These are phyloP conservation scores for Epichloe gansuensis DNA, from an alignment of 2,329 filamentous ascomycete genomes.

Conservation along the genomic window DNA sequence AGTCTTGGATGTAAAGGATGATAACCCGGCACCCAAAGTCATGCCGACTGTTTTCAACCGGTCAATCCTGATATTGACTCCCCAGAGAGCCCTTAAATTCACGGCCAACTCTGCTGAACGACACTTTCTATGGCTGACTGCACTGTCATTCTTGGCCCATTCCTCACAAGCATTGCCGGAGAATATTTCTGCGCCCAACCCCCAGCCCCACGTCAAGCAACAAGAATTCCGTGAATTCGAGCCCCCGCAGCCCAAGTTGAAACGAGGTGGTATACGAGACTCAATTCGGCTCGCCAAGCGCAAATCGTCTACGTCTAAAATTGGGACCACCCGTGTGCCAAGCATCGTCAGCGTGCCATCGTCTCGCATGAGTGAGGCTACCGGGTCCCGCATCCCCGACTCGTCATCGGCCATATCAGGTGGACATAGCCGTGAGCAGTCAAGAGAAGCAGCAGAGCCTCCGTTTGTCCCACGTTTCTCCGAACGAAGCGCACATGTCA, in stretches of 20 bases:
- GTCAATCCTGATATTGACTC: conserved; percentile 89
- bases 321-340: conserved; percentile 39
- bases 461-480: conserved; percentile 59
- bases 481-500: conserved; percentile 35
- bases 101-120: conserved; percentile 72
- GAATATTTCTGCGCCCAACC: conserved; percentile 40
- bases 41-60: conserved; percentile 61
- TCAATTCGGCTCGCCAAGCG: conserved; percentile 83
- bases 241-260: conserved; percentile 32
- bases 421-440: conserved; percentile 33
- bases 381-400: conserved; percentile 26
- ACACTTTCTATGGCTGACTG: conserved; percentile 90
- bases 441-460: conserved; percentile 52
- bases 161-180: conserved; percentile 72
- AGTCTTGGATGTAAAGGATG: conserved; percentile 91
- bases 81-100: conserved; percentile 88
- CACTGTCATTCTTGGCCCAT: conserved; percentile 87
- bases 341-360: conserved; percentile 25
- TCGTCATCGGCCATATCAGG: conserved; percentile 24
- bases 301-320: conserved; percentile 36
- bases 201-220: conserved; percentile 26
- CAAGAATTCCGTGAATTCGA: conserved; percentile 39
- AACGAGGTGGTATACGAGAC: conserved; percentile 57
- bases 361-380: conserved; percentile 22
- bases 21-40: conserved; percentile 71